Evolutionary conservation across 306 rosid species (phyloP).

Genomic region (Trifolium fragiferum): DNA sequence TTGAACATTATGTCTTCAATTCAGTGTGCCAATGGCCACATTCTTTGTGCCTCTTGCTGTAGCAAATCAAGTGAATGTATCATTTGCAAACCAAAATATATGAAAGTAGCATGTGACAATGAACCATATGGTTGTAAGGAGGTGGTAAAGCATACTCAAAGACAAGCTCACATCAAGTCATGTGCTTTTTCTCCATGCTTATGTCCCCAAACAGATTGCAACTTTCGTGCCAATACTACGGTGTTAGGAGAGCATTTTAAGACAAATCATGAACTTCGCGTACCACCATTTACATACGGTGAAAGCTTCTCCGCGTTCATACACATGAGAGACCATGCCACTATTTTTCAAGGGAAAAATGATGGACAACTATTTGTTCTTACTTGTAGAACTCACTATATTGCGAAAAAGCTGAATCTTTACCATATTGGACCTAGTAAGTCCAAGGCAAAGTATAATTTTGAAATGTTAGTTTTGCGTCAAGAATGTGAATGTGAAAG

Average conservation of each 20-base stretch:
- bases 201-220: background rate
- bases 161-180: background rate
- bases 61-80: background rate
- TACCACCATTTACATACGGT: background rate
- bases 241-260: background rate
- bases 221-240: background rate
- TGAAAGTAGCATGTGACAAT: background rate
- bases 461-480: background rate
- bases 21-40: background rate
- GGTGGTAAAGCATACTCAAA: background rate
- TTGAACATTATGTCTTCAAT: background rate
- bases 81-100: background rate
- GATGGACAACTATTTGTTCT: background rate
- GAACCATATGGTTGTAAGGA: background rate
- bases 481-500: too few relatives aligned
- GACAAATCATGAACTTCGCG: background rate
- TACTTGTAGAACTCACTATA: background rate
- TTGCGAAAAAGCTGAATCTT: background rate
- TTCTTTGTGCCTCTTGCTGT: background rate
- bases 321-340: background rate
- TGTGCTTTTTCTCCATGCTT: background rate
- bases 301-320: background rate
- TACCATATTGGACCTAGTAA: background rate
- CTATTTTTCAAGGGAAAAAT: background rate
- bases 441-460: background rate